Evolutionary conservation across 192 early-diverging fungal species (phyloP), one percentile per base, ranked within the genome.

Genomic region (Entomortierella chlamydospora): DNA sequence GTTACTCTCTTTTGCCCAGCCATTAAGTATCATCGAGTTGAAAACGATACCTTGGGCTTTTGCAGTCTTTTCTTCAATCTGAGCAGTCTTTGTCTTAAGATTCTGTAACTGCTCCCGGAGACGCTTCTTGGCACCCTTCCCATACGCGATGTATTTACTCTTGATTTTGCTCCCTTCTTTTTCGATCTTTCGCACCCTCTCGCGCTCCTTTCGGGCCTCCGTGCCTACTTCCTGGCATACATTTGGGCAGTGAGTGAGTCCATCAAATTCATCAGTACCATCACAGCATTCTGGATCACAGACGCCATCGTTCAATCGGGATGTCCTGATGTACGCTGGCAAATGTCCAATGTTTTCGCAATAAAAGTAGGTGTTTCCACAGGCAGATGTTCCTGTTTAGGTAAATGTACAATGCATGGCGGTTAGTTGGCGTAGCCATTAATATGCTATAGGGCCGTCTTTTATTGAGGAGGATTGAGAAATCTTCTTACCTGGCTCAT

Each of bases 251-350:
- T 68, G 33, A 0, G 84, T 78, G 3, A 67, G 25, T 0, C 88
- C 87, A 42, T 80, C 74, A 65, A 87, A 91, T 80, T 98, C 98
- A 70, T 98, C 97, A 0, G 94, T 92, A 6, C 98, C 98, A 72
- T 99, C 98, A 81, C 98, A 99, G 79, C 98, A 99, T 64, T 95
- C 90, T 6, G 89, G 87, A 71, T 97, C 98, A 81, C 98, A 99
- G 12, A 98, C 87, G 8, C 97, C 96, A 82, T 99, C 97, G 81
- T 98, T 97, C 22, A 99, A 91, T 9, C 88, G 88, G 7, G 83
- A 87, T 4, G 90, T 89, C 26, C 81, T 81, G 55, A 99, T 90
- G 28, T 81, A 81, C 0, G 90, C 83, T 0, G 93, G 88, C 9
- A 86, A 70, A 61, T 98, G 94, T 8, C 94, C 93, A 2, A 53